Base-by-base conservation (phyloP, 2,329 filamentous ascomycete genomes). In the Trichoderma cornu-damae region DNA sequence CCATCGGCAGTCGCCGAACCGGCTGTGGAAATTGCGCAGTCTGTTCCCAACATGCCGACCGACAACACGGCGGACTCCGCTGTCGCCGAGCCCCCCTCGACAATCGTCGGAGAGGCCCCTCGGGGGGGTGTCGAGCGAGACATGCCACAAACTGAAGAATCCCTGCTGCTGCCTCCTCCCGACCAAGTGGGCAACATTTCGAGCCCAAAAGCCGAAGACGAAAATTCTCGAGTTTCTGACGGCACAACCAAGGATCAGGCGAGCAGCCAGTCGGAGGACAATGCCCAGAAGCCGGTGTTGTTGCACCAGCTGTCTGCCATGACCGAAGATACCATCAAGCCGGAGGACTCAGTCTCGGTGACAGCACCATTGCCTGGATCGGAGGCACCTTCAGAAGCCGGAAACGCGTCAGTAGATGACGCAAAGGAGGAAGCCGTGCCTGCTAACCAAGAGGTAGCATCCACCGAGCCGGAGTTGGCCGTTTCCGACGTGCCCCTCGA, bases 131-230 rank as follows among this genome's bases (percentile, higher is more conserved):
- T 62, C 2, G 67, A 71, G 37, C 59, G 61, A 4, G 68, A 71
- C 32, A 30, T 68, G 8, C 64, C 68, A 2, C 42, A 35, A 14
- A 14, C 12, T 11, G 60, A 62, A 7, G 59, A 62, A 24, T 48
- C 69, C 4, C 53, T 73, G 12, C 59, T 73, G 12, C 59, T 73
- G 1, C 72, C 70, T 8, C 72, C 72, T 0, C 71, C 67, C 0
- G 72, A 74, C 22, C 70, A 75, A 59, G 72, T 75, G 8, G 72
- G 72, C 26, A 75, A 75, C 14, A 74, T 75, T 53, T 63, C 68
- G 9, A 69, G 69, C 5, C 71, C 72, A 3, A 68, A 65, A 50
- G 61, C 65, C 14, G 69, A 70, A 3, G 65, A 67, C 3, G 59
- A 61, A 6, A 52, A 54, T 0, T 62, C 64, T 8, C 67, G 66